Evolutionary conservation across 2,329 filamentous ascomycete genomes (phyloP).

Genomic region (Rhexocercosporidium sp.): DNA sequence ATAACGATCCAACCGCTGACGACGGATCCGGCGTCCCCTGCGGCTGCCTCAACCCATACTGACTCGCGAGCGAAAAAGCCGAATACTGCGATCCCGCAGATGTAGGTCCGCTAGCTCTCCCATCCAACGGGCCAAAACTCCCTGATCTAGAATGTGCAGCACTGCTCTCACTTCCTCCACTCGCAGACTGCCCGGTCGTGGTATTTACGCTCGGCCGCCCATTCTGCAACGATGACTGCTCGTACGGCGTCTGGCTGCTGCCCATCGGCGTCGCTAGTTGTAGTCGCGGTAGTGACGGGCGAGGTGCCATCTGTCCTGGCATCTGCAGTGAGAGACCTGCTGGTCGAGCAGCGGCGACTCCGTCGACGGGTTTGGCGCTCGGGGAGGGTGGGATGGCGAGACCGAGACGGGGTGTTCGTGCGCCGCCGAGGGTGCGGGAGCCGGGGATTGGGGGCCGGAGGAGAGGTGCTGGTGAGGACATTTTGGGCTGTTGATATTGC

Average conservation of each 20-base stretch:
- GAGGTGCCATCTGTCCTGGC: conserved; percentile 38
- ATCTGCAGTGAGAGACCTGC: conserved; percentile 39
- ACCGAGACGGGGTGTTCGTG: conserved; percentile 60
- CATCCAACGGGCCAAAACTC: conserved; percentile 80
- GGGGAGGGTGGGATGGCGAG: conserved; percentile 90
- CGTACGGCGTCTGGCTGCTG: conserved; percentile 74
- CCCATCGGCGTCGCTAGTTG: conserved; percentile 90
- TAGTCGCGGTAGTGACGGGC: conserved; percentile 75
- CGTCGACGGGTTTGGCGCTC: conserved; percentile 74
- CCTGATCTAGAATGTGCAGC: conserved; percentile 80
- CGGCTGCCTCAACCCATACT: conserved; percentile 71
- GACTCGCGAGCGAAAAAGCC: conserved; percentile 77
- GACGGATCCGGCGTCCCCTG: conserved; percentile 81
- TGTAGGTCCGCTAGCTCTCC: conserved; percentile 78
- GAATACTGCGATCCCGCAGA: conserved; percentile 90
- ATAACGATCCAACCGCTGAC: conserved; percentile 84
- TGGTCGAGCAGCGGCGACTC: conserved; percentile 19
- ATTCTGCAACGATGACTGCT: conserved; percentile 51
- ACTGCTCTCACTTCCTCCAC: conserved; percentile 80
- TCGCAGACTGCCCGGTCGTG: conserved; percentile 69
- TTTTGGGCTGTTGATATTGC: conserved; percentile 32
- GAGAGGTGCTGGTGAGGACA: conserved; percentile 44
- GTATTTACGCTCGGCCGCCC: conserved; percentile 45
- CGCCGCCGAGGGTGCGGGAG: conserved; percentile 36
- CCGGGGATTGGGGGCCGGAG: conserved; percentile 45